phyloP scores from a whole-genome alignment of 257 asterid species.

The Jacaranda copaia region DNA sequence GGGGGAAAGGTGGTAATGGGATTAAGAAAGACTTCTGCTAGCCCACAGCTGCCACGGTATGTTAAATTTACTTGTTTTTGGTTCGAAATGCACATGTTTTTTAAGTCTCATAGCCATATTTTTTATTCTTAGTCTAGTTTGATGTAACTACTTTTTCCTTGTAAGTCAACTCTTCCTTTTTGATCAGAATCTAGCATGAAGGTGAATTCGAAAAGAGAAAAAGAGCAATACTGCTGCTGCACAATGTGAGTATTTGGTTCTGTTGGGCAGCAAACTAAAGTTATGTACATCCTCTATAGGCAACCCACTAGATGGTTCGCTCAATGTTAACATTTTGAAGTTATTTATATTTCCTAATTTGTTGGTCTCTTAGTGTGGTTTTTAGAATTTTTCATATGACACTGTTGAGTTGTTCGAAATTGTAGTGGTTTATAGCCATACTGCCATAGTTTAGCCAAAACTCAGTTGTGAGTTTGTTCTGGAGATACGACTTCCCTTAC shows the following conservation, averaged over 20 bases:
- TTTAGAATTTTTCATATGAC: no score
- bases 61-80: conserved; percentile 2
- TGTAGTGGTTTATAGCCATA: no score
- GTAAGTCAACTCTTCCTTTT: background rate
- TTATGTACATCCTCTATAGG: conserved; percentile 7
- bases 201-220: conserved; percentile 2
- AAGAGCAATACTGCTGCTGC: conserved; percentile 30
- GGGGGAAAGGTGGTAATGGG: conserved; percentile 70
- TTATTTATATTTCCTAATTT: conserved; percentile 1
- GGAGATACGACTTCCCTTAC: no score
- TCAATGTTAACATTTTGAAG: conserved; percentile 11
- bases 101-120: background rate
- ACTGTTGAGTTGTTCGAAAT: no score
- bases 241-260: conserved; percentile 28
- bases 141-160: background rate
- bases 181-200: conserved; percentile 33
- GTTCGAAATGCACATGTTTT: conserved; percentile 13
- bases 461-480: no score
- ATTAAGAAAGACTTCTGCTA: conserved; percentile 54
- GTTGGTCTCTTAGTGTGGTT: background rate
- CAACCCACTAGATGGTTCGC: background rate
- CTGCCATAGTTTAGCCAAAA: no score
- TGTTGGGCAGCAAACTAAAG: conserved; percentile 9
- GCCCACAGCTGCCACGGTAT: conserved; percentile 40
- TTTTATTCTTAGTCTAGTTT: conserved; percentile 5